Conservation (phyloP, 2,329 filamentous ascomycete genomes). For the Xylaria sp. region DNA sequence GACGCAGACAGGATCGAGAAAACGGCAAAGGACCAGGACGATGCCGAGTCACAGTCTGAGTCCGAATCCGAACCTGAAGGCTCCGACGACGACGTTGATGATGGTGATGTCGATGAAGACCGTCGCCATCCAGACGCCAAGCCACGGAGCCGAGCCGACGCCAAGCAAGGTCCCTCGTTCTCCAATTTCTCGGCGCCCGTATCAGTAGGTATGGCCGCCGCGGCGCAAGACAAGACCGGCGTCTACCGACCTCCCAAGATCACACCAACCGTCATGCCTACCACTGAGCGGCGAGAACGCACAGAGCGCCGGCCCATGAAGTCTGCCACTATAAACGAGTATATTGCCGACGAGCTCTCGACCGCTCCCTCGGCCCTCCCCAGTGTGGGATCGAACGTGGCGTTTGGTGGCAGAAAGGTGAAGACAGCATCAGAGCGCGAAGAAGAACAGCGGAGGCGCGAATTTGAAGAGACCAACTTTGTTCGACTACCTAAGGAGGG, state of each 20-base stretch:
- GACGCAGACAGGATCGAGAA: constrained; percentile 67
- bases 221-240: constrained; percentile 65
- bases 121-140: constrained; percentile 11
- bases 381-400: constrained; percentile 91
- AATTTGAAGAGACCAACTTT: constrained; percentile 95
- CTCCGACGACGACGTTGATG: constrained; percentile 48
- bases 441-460: constrained; percentile 79
- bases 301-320: constrained; percentile 71
- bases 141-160: constrained; percentile 47
- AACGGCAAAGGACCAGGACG: constrained; percentile 48
- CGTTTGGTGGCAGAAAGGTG: constrained; percentile 78
- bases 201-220: constrained; percentile 49
- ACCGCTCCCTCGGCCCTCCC: constrained; percentile 84
- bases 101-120: constrained; percentile 49
- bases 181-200: constrained; percentile 52
- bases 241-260: constrained; percentile 92
- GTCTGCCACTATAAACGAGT: constrained; percentile 91
- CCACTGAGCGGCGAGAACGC: constrained; percentile 71
- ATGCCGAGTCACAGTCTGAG: constrained; percentile 53
- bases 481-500: constrained; percentile 84
- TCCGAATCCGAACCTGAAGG: constrained; percentile 50
- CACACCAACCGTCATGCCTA: constrained; percentile 85
- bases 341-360: constrained; percentile 86
- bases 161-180: constrained; percentile 34
- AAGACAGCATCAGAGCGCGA: constrained; percentile 82